Conservation (phyloP, 257 asterid species). For the Solanum medicagineum region DNA sequence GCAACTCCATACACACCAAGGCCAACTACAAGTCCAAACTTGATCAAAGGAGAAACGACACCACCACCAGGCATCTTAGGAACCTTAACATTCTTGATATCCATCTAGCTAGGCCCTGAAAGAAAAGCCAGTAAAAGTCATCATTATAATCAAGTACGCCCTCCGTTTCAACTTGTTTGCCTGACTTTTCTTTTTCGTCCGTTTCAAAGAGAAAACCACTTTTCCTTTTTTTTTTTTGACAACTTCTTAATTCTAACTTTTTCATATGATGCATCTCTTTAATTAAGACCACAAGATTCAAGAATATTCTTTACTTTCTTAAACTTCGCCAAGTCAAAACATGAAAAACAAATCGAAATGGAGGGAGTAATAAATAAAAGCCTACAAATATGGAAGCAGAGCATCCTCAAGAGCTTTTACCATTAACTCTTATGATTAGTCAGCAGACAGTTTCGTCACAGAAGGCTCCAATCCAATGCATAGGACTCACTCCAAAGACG, state of each 20-base stretch:
- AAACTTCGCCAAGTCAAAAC: not conserved
- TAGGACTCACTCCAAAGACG: not conserved
- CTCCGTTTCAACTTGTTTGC: not conserved
- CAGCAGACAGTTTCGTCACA: not conserved
- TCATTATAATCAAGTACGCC: not conserved
- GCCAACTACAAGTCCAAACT: constrained; percentile 54
- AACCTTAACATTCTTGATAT: constrained; percentile 53
- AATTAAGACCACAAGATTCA: not conserved
- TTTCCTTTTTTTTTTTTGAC: too few species aligned
- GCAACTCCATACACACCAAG: constrained; percentile 52
- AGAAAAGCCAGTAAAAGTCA: not conserved
- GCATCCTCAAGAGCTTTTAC: not conserved
- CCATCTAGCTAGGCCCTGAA: constrained; percentile 43
- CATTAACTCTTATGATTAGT: not conserved
- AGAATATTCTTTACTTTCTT: not conserved
- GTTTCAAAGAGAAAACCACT: not conserved
- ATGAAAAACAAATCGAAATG: not conserved
- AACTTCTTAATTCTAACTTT: not conserved
- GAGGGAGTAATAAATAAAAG: too few species aligned
- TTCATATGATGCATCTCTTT: not conserved
- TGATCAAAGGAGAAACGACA: constrained; percentile 45
- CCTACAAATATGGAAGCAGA: not conserved
- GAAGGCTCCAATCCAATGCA: not conserved
- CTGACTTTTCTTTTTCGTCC: too few species aligned
- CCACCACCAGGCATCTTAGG: constrained; percentile 79